Percentiles rank a stretch among this genome's conserved stretches.
Conservation (phyloP, 2,329 filamentous ascomycete genomes). For the Penicillium expansum region DNA sequence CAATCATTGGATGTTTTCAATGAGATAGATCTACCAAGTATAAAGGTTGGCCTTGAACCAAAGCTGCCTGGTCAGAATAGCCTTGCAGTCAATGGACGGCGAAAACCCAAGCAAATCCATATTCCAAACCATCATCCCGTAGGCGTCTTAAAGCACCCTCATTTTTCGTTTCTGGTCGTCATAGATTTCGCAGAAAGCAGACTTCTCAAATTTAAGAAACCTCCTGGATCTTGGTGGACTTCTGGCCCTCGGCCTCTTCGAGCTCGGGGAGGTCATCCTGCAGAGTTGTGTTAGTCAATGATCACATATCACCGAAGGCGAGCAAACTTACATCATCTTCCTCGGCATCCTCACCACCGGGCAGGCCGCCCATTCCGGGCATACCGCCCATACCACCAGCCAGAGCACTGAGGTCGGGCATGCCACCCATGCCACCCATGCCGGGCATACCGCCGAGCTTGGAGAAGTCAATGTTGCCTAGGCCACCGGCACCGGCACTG, state of each 20-base stretch:
- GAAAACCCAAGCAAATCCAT: slow-evolving; percentile 9
- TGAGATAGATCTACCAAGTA: slow-evolving; percentile 1
- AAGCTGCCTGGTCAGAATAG: background rate
- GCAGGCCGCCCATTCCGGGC: slow-evolving; percentile 20
- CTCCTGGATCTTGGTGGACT: slow-evolving; percentile 40
- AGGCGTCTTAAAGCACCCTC: slow-evolving; percentile 15
- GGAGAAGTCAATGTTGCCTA: slow-evolving; percentile 89
- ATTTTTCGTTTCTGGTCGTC: slow-evolving; percentile 28
- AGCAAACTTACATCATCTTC: slow-evolving; percentile 53
- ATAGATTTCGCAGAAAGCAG: slow-evolving; percentile 22
- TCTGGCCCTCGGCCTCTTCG: slow-evolving; percentile 40
- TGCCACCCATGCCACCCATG: slow-evolving; percentile 49
- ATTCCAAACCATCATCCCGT: slow-evolving; percentile 10
- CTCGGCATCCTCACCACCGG: slow-evolving; percentile 35
- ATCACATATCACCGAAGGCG: background rate
- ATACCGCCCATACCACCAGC: slow-evolving; percentile 34
- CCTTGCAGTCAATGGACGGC: background rate
- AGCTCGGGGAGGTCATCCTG: slow-evolving; percentile 85
- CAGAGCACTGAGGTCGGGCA: slow-evolving; percentile 39
- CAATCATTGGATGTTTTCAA: slow-evolving; percentile 11
- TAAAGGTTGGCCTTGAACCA: background rate
- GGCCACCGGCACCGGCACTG: slow-evolving; percentile 49
- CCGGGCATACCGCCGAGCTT: slow-evolving; percentile 69
- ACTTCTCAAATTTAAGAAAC: slow-evolving; percentile 27
- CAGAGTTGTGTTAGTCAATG: slow-evolving; percentile 7